These are phyloP conservation scores for Mycena latifolia DNA, from an alignment of 768 basidiomycete species.

Conservation along the genomic window DNA sequence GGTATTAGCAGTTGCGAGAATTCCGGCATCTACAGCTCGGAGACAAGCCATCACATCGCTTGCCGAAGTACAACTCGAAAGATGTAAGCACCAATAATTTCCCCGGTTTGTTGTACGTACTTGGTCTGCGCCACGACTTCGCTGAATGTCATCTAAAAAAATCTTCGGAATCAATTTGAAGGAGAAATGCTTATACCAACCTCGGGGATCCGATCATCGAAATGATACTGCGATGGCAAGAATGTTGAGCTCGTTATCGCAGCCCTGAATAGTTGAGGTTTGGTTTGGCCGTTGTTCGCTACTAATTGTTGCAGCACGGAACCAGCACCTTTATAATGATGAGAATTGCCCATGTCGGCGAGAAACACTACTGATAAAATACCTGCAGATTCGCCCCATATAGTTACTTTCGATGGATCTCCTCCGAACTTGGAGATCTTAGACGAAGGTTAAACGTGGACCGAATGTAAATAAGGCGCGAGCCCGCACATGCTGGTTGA, in stretches of 20 bases:
- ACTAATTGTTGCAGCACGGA: slow-evolving; percentile 51
- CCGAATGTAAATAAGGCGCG: too few species aligned
- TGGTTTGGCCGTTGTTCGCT: slow-evolving; percentile 46
- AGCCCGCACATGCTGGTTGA: slow-evolving; percentile 44
- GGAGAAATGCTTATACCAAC: slow-evolving; percentile 16
- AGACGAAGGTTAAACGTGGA: too few species aligned
- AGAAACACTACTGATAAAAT: neutral
- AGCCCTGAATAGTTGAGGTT: slow-evolving; percentile 46
- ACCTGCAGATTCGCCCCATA: slow-evolving; percentile 43
- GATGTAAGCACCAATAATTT: too few species aligned
- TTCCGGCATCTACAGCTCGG: slow-evolving; percentile 37
- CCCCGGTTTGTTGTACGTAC: too few species aligned
- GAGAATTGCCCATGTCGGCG: neutral
- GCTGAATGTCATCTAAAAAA: slow-evolving; percentile 15
- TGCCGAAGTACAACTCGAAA: slow-evolving; percentile 39
- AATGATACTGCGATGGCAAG: slow-evolving; percentile 49
- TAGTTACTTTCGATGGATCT: slow-evolving; percentile 39
- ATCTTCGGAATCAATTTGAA: neutral
- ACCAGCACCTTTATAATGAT: slow-evolving; percentile 41
- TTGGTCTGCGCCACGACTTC: slow-evolving; percentile 38
- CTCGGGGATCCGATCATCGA: slow-evolving; percentile 46
- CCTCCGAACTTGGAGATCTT: slow-evolving; percentile 40
- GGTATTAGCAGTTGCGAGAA: slow-evolving; percentile 41
- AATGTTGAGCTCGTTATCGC: slow-evolving; percentile 51
- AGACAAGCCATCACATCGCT: slow-evolving; percentile 46